Evolutionary conservation across 192 early-diverging fungal species (phyloP), one percentile per base, ranked within the genome.

Genomic region (Coemansia asiatica): DNA sequence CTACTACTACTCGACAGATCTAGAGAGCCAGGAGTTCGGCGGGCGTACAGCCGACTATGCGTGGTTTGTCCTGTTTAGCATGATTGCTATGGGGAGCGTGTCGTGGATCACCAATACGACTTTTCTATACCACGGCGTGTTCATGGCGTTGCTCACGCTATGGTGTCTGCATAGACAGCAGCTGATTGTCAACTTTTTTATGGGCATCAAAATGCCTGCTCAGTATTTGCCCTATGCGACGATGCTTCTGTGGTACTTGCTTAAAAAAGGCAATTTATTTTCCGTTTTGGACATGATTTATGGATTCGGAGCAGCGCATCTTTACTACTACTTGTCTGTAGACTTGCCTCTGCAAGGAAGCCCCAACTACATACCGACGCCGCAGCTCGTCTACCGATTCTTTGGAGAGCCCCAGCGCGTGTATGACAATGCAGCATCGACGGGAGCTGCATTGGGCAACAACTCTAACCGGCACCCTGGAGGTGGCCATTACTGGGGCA

Each of bases 221-320:
- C 59, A 85, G 38, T 94, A 90, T 74, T 81, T 96, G 62, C 94
- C 94, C 9, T 90, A 85, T 79, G 93, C 83, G 13, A 66, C 89
- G 36, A 65, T 91, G 22, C 83, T 67, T 10, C 71, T 85, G 68
- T 86, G 87, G 49, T 86, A 82, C 23, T 44, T 90, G 36, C 48
- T 73, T 16, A 73, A 74, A 29, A 74, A 77, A 4, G 60, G 60
- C 0, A 55, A 77, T 1, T 23, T 73, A 16, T 85, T 89, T 13
- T 10, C 56, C 3, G 21, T 58, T 6, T 79, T 80, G 59, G 61
- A 48, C 12, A 86, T 87, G 67, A 33, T 90, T 21, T 73, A 87
- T n/a, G 94, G 94, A 0, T 83, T 88, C 59, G 72, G 77, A 12
- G 84, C 89, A 0, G 89, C 86, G 0, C 89, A 91, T 58, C 22